These are phyloP conservation scores for Hypoxylon sp. DNA, from an alignment of 2,329 filamentous ascomycete species.

Conservation along the genomic window DNA sequence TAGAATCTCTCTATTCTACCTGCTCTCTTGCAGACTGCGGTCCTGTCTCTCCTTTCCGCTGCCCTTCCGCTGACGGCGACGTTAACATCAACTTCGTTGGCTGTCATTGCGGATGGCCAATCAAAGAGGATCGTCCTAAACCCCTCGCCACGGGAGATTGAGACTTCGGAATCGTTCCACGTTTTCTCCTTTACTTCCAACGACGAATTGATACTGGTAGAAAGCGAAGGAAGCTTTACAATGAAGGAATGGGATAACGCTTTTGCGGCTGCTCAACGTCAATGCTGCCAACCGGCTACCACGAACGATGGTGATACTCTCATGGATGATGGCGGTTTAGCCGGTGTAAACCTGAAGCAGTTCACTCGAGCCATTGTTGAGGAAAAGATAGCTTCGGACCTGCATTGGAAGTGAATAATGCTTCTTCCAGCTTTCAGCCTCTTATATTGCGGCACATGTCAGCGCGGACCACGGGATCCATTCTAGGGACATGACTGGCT, in stretches of 20 bases:
- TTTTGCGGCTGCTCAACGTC: conserved; percentile 73
- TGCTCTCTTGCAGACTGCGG: conserved; percentile 82
- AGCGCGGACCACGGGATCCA: conserved; percentile 24
- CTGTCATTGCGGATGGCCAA: conserved; percentile 64
- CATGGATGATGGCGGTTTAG: conserved; percentile 63
- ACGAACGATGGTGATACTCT: conserved; percentile 60
- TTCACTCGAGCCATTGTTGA: conserved; percentile 76
- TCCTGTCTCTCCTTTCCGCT: conserved; percentile 84
- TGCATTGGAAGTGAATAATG: conserved; percentile 70
- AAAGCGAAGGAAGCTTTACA: conserved; percentile 86
- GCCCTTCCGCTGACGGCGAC: conserved; percentile 84
- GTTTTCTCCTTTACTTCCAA: conserved; percentile 86
- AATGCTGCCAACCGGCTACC: conserved; percentile 70
- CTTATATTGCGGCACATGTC: conserved; percentile 4
- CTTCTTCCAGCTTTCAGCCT: conserved; percentile 4
- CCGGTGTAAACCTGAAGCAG: conserved; percentile 67
- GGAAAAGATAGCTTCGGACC: conserved; percentile 56
- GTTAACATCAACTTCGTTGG: conserved; percentile 75
- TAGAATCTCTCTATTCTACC: conserved; percentile 86
- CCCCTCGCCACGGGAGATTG: conserved; percentile 74
- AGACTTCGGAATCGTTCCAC: conserved; percentile 79
- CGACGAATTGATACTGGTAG: conserved; percentile 80
- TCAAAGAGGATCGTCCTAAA: conserved; percentile 66
- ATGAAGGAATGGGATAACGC: conserved; percentile 82
- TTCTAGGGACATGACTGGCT: conserved; percentile 31